Evolutionary conservation across 2,329 filamentous ascomycete species (phyloP), one percentile per base, ranked within the genome.

Genomic region (Fusarium irregulare): DNA sequence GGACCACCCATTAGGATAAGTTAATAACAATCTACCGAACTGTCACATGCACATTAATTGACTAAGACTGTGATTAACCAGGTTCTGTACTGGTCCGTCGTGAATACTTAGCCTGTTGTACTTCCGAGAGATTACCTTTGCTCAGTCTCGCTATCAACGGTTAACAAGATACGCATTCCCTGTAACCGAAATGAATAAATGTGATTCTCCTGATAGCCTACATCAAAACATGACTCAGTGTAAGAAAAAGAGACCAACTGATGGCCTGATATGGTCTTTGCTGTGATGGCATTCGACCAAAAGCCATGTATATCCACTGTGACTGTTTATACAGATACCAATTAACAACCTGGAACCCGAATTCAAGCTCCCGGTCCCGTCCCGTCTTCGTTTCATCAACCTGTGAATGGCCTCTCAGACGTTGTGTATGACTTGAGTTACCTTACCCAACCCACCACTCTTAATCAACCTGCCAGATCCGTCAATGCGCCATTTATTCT

Each of bases 401-500:
- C 59, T 44, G 40, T 68, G 53, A 42, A 57, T 51, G 42, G 13
- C 10, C 27, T 13, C 28, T 20, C 41, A 44, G 41, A 30, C 13
- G 1, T 16, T 12, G 20, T 32, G 23, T 27, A 16, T 44, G n/a
- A 16, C 53, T 34, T 20, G 11, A 23, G 21, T 28, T 20, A 48
- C 20, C 41, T 41, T 30, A 61, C 34, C 41, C 42, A 32, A 21
- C 30, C 40, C 27, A 46, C 41, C 51, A 23, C 8, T 48, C 9
- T 49, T 27, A 13, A 37, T 10, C n/a, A 63, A 45, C 58, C 64
- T 53, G 37, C 64, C 68, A 54, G 48, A 66, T 69, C 56, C 46
- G 56, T 72, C 20, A 23, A 56, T 71, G 68, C 68, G 68, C 68
- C 60, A 71, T 71, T 71, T 71, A 56, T 49, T 48, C 56, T 42